Evolutionary conservation across 345 rosid genomes (phyloP).

Genomic region (Populus tremula): DNA sequence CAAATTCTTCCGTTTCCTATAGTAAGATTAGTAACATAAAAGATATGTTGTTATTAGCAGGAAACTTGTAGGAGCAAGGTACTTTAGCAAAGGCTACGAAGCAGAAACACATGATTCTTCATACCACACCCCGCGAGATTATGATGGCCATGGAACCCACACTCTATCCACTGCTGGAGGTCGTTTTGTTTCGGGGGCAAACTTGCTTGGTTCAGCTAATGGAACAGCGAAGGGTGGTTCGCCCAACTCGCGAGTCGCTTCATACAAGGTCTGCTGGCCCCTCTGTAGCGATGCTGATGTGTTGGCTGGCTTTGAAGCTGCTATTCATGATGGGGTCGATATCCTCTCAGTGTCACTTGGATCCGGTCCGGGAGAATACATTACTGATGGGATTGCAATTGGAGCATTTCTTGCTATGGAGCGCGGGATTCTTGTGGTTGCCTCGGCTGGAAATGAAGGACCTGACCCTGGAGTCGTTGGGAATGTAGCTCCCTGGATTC

Average conservation of each 20-base stretch:
- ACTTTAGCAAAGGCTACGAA: conserved; percentile 19
- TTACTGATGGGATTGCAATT: not conserved
- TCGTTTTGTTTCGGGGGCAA: conserved; percentile 15
- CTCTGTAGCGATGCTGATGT: conserved; percentile 15
- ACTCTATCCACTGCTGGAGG: conserved; percentile 22
- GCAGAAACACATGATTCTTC: not conserved
- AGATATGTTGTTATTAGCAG: not conserved
- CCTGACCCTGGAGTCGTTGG: not conserved
- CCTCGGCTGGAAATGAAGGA: conserved; percentile 14
- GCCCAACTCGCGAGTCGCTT: conserved; percentile 13
- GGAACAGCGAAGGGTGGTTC: conserved; percentile 24
- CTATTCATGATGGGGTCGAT: conserved; percentile 22
- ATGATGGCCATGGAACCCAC: conserved; percentile 25
- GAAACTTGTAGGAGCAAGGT: conserved; percentile 27
- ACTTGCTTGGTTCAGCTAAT: conserved; percentile 6
- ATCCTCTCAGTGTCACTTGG: conserved; percentile 20
- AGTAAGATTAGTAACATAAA: too few species aligned
- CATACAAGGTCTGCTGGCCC: conserved; percentile 20
- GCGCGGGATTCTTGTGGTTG: conserved; percentile 18
- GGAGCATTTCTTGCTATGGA: conserved; percentile 20
- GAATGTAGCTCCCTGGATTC: conserved; percentile 21
- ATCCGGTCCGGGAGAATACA: not conserved
- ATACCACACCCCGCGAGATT: conserved; percentile 1
- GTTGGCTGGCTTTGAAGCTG: conserved; percentile 21
- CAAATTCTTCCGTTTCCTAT: too few species aligned